phyloP scores from a whole-genome alignment of 805 yeast genomes.

The Spathaspora arborariae region DNA sequence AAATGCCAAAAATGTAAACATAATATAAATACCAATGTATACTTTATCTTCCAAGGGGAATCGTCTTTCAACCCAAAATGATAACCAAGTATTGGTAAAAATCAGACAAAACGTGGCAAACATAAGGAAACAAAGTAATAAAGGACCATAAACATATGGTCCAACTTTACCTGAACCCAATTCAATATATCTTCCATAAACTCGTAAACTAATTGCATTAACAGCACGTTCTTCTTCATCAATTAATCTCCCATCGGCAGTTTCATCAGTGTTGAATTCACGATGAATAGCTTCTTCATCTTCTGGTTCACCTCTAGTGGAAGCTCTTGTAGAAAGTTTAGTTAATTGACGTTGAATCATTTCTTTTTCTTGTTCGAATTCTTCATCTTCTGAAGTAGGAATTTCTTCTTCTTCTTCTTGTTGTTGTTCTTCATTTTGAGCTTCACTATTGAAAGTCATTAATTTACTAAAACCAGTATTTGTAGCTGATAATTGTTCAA shows the following conservation, averaged over 20 bases:
- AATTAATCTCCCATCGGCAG: constrained; percentile 23
- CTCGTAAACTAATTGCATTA: constrained; percentile 45
- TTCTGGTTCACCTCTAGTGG: constrained; percentile 6
- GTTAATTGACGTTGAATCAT: constrained; percentile 14
- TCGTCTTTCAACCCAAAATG: constrained; percentile 69
- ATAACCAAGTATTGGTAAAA: constrained; percentile 73
- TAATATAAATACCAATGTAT: constrained; percentile 72
- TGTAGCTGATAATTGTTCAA: constrained; percentile 19
- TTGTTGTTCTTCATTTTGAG: constrained; percentile 16
- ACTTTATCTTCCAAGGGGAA: constrained; percentile 50
- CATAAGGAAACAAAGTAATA: constrained; percentile 17
- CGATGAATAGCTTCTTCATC: constrained; percentile 35
- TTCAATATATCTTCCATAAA: constrained; percentile 48
- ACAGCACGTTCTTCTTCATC: constrained; percentile 57
- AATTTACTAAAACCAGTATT: constrained; percentile 26
- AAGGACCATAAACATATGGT: constrained; percentile 18
- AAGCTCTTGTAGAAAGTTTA: constrained; percentile 3
- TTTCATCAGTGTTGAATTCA: constrained; percentile 24
- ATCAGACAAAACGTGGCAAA: constrained; percentile 49
- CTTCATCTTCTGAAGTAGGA: constrained; percentile 13
- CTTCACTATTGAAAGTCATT: constrained; percentile 21
- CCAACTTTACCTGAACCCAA: constrained; percentile 53
- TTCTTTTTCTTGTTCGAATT: constrained; percentile 14
- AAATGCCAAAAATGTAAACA: constrained; percentile 51
- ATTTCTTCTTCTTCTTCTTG: constrained; percentile 6